Evolutionary conservation across 257 asterid species (phyloP), one percentile per base, ranked within the genome.

Genomic region (Ocimum tenuiflorum): DNA sequence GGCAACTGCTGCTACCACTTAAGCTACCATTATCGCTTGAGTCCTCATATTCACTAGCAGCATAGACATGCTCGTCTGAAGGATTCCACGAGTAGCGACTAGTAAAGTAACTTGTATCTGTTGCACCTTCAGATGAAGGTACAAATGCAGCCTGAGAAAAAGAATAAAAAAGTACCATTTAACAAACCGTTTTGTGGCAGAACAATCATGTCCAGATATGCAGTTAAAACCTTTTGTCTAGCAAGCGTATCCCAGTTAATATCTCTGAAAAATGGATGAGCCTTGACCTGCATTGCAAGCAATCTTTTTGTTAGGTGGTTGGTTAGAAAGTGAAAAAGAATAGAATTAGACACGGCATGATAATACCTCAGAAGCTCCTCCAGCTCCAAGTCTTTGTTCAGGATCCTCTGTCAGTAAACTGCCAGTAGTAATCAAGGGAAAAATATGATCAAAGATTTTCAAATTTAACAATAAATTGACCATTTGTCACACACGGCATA

Each of bases 211-310:
- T 18, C 41, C 54, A n/a, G 0, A 20, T 19, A 20, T 17, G 36
- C 11, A 29, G 68, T 41, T 78, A 22, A 66, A 6, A 89, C 97
- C 99, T 94, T 94, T 71, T 90, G 99, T 69, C 97, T 81, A 45
- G 96, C 99, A 66, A 94, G 91, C 4, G 99, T 94, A 78, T 94
- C 97, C 99, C 99, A 94, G 82, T 88, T 88, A 72, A 90, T 94
- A 80, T 94, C 91, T 81, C 88, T 76, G 82, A 94, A 94, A 78
- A 69, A 94, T 0, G 90, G 95, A 81, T 90, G 99, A 50, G 82
- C 88, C 83, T 94, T 94, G 81, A 94, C 99, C 99, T 92, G 85
- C 75, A 77, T 17, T 18, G 59, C 35, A 69, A 53, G 4, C 2
- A 15, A 29, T 58, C 3, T 43, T 23, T 31, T 22, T 18, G 31